Percentiles rank a stretch among this genome's conserved stretches.
These are phyloP conservation scores for Spatholobus suberectus DNA, from an alignment of 306 rosid species.

Conservation along the genomic window DNA sequence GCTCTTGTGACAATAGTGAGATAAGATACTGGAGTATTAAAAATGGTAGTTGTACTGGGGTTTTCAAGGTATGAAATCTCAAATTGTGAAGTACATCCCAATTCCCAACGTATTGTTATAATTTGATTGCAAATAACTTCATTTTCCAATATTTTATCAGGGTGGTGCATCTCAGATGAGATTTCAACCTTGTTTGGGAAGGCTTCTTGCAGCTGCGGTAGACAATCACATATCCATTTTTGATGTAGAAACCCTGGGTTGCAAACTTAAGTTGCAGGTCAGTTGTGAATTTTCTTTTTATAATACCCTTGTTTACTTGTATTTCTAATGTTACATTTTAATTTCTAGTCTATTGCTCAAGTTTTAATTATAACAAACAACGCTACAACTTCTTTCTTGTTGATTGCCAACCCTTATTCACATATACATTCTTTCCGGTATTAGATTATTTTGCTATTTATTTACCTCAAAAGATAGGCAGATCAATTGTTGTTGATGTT, in stretches of 20 bases:
- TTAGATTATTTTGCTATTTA: background rate
- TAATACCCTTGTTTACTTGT: background rate
- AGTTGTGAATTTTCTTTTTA: constrained; percentile 24
- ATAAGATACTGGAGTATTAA: constrained; percentile 82
- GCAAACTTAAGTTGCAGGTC: constrained; percentile 67
- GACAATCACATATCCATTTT: constrained; percentile 62
- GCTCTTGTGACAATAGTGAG: constrained; percentile 77
- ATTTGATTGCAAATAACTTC: constrained; percentile 9
- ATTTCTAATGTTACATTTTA: background rate
- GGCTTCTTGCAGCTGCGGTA: constrained; percentile 66
- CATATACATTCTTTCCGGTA: background rate
- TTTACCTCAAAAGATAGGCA: background rate
- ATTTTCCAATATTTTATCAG: constrained; percentile 48
- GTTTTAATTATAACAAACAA: background rate
- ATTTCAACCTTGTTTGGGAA: constrained; percentile 82
- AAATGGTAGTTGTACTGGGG: constrained; percentile 72
- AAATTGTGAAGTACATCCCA: background rate
- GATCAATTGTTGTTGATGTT: background rate
- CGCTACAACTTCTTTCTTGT: background rate
- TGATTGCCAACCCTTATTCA: background rate
- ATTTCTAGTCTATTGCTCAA: background rate
- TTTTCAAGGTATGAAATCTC: constrained; percentile 65
- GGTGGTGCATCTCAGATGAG: constrained; percentile 80
- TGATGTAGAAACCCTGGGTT: constrained; percentile 66
- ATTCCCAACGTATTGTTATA: background rate